Evolutionary conservation across 139 green algal species (phyloP).

Genomic region (Astrephomene gubernaculifera): DNA sequence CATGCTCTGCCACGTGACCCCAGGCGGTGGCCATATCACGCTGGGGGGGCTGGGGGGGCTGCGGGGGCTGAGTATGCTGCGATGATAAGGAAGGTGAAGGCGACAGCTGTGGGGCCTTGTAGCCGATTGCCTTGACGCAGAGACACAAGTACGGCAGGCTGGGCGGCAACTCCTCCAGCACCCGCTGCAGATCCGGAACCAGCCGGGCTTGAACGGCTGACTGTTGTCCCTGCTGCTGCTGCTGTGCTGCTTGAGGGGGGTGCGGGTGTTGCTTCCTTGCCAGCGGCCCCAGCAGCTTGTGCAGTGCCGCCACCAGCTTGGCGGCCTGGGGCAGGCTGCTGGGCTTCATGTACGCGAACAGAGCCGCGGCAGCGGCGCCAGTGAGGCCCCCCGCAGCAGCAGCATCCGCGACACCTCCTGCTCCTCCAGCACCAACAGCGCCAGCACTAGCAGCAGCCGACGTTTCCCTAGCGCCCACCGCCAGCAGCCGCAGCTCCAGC

Average conservation of each 20-base stretch:
- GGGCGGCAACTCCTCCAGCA: conserved; percentile 5
- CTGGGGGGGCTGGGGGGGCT: not conserved
- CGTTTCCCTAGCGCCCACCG: no score
- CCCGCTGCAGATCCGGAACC: not conserved
- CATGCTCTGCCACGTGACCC: conserved; percentile 25
- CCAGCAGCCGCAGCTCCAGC: not conserved
- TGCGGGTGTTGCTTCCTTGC: no score
- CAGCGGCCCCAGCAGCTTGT: conserved; percentile 33
- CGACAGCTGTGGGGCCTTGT: no score
- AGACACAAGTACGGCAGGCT: conserved; percentile 35
- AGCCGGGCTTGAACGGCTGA: no score
- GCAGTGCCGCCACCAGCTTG: conserved; percentile 36
- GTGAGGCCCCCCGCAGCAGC: not conserved
- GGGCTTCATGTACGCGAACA: conserved; percentile 34
- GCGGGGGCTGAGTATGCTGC: no score
- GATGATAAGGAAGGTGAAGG: no score
- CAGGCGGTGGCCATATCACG: conserved; percentile 34
- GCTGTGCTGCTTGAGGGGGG: no score
- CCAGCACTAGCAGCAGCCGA: not conserved
- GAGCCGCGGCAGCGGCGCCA: not conserved
- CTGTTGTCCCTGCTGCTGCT: not conserved
- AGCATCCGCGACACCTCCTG: not conserved
- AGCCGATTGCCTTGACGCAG: conserved; percentile 20
- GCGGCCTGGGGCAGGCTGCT: conserved; percentile 10
- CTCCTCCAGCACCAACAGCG: not conserved